Evolutionary conservation across 257 asterid genomes (phyloP), one percentile per base, ranked within the genome.

Genomic region (Solanum medicagineum): DNA sequence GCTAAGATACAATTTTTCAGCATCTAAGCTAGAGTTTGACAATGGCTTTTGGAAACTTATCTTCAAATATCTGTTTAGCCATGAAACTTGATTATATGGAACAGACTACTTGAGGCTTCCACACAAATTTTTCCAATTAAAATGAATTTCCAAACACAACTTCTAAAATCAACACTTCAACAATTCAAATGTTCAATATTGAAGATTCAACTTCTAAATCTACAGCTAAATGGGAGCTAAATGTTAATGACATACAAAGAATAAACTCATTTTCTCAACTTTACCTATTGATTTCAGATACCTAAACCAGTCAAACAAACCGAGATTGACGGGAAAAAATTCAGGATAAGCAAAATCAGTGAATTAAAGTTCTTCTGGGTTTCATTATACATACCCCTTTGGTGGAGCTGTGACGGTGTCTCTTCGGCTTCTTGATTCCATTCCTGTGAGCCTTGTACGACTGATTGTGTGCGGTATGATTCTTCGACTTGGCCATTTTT

Each of bases 381-480:
- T 24, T 1, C 15, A 22, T 45, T 9, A 36, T n/a, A 47, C 81
- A 26, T 13, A 94, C 98, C 93, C 98, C 98, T 90, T 93, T 93
- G 90, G 98, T 95, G 84, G 98, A 94, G 84, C 87, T 85, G 93
- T 94, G 88, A 89, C 96, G 96, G 70, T 95, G 94, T 83, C 89
- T 91, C 81, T 89, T 91, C 22, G 98, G 96, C 89, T 95, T 95
- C 96, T 94, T 95, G 92, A 95, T 95, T 10, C 98, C 98, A 80
- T 95, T 95, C 89, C 79, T 91, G 93, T 95, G 98, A 12, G 97
- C 98, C 90, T 95, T 95, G 93, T 86, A 68, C 10, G 98, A 95
- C 91, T 95, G 98, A 88, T 95, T 95, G 91, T 95, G 98, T 1
- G 98, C 98, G 0, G 98, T 94, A 92, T 95, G 98, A 56, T 95